Conservation (phyloP, 208 protist genomes). For the Leishmania lainsoni region DNA sequence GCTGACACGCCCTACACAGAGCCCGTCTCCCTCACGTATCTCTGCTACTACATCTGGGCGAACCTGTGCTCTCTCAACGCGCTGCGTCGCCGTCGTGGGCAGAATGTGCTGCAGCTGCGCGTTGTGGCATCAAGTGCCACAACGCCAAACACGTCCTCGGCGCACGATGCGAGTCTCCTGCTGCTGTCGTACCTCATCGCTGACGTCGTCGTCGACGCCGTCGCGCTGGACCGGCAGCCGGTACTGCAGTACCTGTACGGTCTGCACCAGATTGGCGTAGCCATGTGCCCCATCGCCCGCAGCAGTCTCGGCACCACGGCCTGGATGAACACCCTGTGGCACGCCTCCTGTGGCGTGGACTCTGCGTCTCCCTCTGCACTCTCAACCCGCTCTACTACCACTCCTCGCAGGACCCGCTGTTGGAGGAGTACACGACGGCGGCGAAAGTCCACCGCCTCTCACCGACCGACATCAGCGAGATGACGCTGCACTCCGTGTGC, state of each 20-base stretch:
- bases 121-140: conserved; percentile 56
- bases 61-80: conserved; percentile 98
- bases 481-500: conserved; percentile 84
- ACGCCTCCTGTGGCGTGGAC: conserved; percentile 91
- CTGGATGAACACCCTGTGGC: conserved; percentile 95
- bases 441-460: conserved; percentile 71
- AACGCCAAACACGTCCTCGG: conserved; percentile 47
- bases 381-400: conserved; percentile 94
- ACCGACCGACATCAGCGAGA: conserved; percentile 82
- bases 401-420: conserved; percentile 83
- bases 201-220: conserved; percentile 94
- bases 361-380: conserved; percentile 97
- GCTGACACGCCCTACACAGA: conserved; percentile 98
- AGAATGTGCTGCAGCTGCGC: conserved; percentile 95
- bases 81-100: conserved; percentile 79
- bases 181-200: conserved; percentile 89
- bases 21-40: conserved; percentile 85
- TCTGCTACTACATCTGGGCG: conserved; percentile 97
- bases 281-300: conserved; percentile 96
- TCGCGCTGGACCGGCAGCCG: conserved; percentile 90
- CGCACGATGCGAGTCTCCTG: conserved; percentile 45
- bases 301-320: conserved; percentile 96
- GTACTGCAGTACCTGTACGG: conserved; percentile 98
- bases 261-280: conserved; percentile 95
- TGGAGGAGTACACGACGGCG: conserved; percentile 88